Evolutionary conservation across 768 basidiomycete species (phyloP), one percentile per base, ranked within the genome.

Genomic region (Panellus pusillus): DNA sequence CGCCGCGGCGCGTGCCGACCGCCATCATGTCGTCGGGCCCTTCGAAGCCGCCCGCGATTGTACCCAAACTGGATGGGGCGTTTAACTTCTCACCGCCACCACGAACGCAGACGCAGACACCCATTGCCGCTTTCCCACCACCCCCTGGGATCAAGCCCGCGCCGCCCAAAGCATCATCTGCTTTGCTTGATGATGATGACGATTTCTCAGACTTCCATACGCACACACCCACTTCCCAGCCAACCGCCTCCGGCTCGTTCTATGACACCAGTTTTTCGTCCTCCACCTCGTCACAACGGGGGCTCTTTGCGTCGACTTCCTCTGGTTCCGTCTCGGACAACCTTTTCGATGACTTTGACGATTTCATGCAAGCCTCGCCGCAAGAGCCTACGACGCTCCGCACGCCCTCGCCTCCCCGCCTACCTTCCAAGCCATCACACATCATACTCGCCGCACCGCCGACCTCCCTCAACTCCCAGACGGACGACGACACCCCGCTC

Each of bases 141-240:
- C 67, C 67, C 19, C 67, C 70, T 46, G 57, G 63, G n/a, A 53
- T 15, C 31, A 53, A 44, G 31, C 52, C 67, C 19, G 49, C 68
- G 32, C 62, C 70, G 8, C 60, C 65, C 24, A 54, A 50, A 14
- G 50, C 48, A 18, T 52, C 65, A 19, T 57, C 32, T 8, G 7
- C 32, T 35, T 7, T 64, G 20, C 63, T 67, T 32, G 63, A 67
- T 46, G 73, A 74, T 43, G 79, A 83, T 48, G 76, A 78, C 50
- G 81, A 84, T 44, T 88, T 85, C 60, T 72, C 78, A 6, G 81
- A 81, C 36, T 79, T 81, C 61, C 56, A 69, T 47, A 68, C 71
- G 4, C 69, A 73, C 19, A 59, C 73, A 6, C 66, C 57, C 19
- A 56, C 39, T 50, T 12, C 38, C 54, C 15, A 52, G 50, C 24